Evolutionary conservation across 176 grass and related monocot genomes (phyloP).

Genomic region (Dactylis glomerata): DNA sequence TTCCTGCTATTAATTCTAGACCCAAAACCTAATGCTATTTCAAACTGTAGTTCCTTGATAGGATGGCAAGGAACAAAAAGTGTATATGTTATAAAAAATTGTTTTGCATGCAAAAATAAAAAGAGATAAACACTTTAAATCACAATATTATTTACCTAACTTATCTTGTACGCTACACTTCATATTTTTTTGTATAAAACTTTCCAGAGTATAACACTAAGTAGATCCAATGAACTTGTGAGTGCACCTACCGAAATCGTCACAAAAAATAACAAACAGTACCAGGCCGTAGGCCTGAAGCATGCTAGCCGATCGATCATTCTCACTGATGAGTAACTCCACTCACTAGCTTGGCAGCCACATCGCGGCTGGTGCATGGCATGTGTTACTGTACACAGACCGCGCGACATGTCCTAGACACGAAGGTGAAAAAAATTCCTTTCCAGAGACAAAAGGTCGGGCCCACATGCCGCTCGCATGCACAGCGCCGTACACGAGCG

Average conservation of each 20-base stretch:
- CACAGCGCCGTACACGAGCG: slow-evolving; percentile 53
- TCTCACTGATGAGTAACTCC: slow-evolving; percentile 5
- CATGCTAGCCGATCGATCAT: slow-evolving; percentile 6
- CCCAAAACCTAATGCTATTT: neutral
- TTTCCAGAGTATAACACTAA: neutral
- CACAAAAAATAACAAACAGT: neutral
- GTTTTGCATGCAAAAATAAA: neutral
- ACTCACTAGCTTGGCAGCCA: neutral
- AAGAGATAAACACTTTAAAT: neutral
- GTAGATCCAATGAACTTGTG: neutral
- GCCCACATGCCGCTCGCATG: slow-evolving; percentile 4
- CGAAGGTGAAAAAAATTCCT: neutral
- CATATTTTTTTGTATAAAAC: neutral
- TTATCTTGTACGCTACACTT: neutral
- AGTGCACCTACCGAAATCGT: neutral
- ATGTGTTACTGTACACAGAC: slow-evolving; percentile 1
- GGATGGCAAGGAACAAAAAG: neutral
- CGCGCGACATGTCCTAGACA: slow-evolving; percentile 20
- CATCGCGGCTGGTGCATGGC: neutral
- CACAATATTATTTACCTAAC: neutral
- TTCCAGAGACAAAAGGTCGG: slow-evolving; percentile 14
- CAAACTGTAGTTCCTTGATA: neutral
- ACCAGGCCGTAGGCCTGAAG: neutral
- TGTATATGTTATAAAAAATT: neutral
- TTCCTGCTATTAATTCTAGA: too few species aligned